Percentiles rank a stretch among this genome's conserved stretches.
Evolutionary conservation across 2,329 filamentous ascomycete genomes (phyloP).

Genomic region (Capronia coronata): DNA sequence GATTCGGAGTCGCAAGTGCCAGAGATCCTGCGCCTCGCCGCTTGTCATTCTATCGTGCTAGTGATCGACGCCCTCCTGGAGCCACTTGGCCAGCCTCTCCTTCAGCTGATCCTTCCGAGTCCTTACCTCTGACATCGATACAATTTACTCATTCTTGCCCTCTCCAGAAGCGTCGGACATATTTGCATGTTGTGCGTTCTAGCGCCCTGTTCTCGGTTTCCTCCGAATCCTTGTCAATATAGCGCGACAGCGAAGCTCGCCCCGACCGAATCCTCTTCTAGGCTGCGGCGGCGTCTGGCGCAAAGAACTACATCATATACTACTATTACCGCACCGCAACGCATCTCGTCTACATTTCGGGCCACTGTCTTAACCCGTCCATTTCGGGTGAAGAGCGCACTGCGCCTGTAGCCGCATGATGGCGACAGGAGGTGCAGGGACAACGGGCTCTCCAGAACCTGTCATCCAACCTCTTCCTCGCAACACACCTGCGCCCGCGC

Average conservation of each 20-base stretch:
- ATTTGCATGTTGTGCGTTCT: neutral
- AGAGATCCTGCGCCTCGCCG: conserved; percentile 3
- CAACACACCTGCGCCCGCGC: conserved; percentile 30
- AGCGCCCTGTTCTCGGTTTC: neutral
- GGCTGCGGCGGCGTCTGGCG: neutral
- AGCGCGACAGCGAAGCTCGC: neutral
- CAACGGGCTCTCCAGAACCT: conserved; percentile 16
- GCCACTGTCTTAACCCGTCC: neutral
- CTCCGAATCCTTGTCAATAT: neutral
- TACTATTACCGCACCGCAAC: conserved; percentile 4
- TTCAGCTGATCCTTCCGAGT: conserved; percentile 15
- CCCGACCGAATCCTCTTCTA: neutral
- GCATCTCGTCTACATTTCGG: neutral
- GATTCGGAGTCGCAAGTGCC: no score
- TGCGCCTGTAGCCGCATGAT: conserved; percentile 24
- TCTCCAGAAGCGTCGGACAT: neutral
- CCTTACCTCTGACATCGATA: neutral
- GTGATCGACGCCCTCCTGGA: conserved; percentile 9
- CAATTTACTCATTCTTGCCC: neutral
- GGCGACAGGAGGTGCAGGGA: conserved; percentile 22
- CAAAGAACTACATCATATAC: neutral
- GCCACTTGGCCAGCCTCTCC: conserved; percentile 18
- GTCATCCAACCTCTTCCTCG: conserved; percentile 28
- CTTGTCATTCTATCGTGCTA: conserved; percentile 3
- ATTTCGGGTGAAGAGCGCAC: conserved; percentile 10